Evolutionary conservation across 495 filamentous ascomycete species (phyloP).

Genomic region (Trichoderma asperelloides): DNA sequence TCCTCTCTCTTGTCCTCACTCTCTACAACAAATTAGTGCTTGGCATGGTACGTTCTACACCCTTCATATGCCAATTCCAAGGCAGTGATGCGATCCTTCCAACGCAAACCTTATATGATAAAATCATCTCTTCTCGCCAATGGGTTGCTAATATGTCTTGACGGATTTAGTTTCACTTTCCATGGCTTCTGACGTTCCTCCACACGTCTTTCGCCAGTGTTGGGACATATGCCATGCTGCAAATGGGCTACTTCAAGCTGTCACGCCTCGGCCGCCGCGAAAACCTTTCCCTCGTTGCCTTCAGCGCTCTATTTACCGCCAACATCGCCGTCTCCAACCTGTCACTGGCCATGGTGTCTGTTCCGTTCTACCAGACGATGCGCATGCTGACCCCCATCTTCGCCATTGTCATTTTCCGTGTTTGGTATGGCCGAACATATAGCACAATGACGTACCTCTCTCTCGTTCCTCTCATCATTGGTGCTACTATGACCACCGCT

Average conservation of each 20-base stretch:
- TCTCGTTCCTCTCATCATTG: constrained; percentile 47
- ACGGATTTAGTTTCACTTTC: constrained; percentile 37
- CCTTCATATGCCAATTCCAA: background rate
- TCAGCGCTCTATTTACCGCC: constrained; percentile 49
- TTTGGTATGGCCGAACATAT: constrained; percentile 40
- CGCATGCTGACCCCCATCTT: constrained; percentile 47
- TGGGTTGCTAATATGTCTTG: background rate
- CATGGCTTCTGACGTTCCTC: constrained; percentile 47
- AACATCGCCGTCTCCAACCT: constrained; percentile 53
- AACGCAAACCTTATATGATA: background rate
- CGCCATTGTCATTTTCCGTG: constrained; percentile 46
- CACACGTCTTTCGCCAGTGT: constrained; percentile 42
- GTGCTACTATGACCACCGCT: constrained; percentile 45
- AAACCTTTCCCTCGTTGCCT: constrained; percentile 36
- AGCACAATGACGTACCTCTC: constrained; percentile 43
- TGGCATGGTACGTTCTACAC: constrained; percentile 32
- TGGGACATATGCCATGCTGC: constrained; percentile 40
- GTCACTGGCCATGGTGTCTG: constrained; percentile 46
- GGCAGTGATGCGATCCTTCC: too few species aligned
- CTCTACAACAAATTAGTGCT: constrained; percentile 48
- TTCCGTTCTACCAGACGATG: constrained; percentile 52
- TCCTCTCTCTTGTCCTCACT: constrained; percentile 44
- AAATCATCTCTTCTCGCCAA: background rate
- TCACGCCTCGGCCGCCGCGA: constrained; percentile 37
- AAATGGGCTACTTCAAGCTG: constrained; percentile 36